Conservation (phyloP, 305 asterid genomes). For the Fraxinus sp. region DNA sequence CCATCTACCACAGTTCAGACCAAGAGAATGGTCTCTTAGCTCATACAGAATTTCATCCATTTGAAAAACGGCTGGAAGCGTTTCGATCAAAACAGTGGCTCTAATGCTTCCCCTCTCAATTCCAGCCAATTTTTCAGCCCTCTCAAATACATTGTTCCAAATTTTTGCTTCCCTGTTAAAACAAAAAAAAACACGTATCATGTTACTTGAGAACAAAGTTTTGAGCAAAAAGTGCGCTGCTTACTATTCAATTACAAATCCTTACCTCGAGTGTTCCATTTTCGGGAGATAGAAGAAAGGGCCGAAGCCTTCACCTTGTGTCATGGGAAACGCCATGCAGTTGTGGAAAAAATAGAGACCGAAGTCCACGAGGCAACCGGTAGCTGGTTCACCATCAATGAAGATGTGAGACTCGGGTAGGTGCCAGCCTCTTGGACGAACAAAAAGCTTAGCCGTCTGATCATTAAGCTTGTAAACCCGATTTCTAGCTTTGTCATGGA, state of each 20-base stretch:
- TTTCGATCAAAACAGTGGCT: constrained; percentile 88
- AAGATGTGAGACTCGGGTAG: constrained; percentile 85
- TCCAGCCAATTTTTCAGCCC: constrained; percentile 66
- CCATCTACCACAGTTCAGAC: constrained; percentile 92
- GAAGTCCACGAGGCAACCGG: constrained; percentile 76
- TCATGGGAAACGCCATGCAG: constrained; percentile 49
- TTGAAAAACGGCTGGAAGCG: constrained; percentile 88
- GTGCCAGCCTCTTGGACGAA: constrained; percentile 98
- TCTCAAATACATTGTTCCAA: constrained; percentile 35
- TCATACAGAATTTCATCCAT: constrained; percentile 86
- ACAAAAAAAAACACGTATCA: too few species aligned
- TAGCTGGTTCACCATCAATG: constrained; percentile 85
- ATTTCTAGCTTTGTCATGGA: constrained; percentile 67
- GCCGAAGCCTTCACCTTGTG: constrained; percentile 72
- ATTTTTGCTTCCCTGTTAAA: neutral
- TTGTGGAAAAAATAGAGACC: constrained; percentile 91
- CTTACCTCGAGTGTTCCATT: constrained; percentile 85
- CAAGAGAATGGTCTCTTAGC: constrained; percentile 70
- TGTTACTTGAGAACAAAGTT: neutral
- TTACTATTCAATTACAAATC: neutral
- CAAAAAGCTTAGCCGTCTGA: constrained; percentile 76
- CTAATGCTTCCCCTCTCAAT: constrained; percentile 74
- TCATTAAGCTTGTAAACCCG: constrained; percentile 70
- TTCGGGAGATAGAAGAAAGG: constrained; percentile 96
- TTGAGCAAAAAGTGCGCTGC: neutral